phyloP scores from a whole-genome alignment of 345 rosid species.

The Gynandropsis gynandra region DNA sequence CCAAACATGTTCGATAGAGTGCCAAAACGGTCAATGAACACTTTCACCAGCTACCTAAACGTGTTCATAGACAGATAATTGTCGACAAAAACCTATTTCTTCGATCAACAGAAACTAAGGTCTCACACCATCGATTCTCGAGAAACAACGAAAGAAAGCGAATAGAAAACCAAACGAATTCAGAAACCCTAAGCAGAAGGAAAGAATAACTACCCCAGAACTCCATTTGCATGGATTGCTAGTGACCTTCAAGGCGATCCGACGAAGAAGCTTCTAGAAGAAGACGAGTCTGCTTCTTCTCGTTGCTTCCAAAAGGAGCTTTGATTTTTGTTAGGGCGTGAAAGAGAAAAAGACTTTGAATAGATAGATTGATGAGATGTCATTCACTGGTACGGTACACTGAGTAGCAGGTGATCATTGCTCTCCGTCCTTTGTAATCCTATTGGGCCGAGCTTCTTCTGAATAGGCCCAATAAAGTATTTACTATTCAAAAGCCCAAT shows the following conservation, averaged over 20 bases:
- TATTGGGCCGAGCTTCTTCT: too few relatives aligned
- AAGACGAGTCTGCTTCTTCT: slow-evolving; percentile 17
- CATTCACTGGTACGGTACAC: slow-evolving; percentile 25
- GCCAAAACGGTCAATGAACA: not conserved
- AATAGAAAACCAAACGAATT: not conserved
- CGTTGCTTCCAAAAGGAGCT: not conserved
- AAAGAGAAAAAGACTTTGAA: not conserved
- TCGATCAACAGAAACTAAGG: not conserved
- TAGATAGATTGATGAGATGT: not conserved
- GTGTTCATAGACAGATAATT: not conserved
- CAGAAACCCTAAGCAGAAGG: not conserved
- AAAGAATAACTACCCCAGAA: slow-evolving; percentile 42
- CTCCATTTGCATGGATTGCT: slow-evolving; percentile 32
- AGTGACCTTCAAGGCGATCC: slow-evolving; percentile 15
- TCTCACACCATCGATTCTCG: slow-evolving; percentile 3
- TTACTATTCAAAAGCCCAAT: too few relatives aligned
- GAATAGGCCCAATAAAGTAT: too few relatives aligned
- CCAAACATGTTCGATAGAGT: not conserved
- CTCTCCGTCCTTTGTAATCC: too few relatives aligned
- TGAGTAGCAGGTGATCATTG: not conserved
- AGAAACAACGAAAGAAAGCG: slow-evolving; percentile 4
- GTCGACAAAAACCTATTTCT: not conserved
- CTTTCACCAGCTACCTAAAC: not conserved
- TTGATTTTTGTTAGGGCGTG: slow-evolving; percentile 22
- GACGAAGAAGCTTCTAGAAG: slow-evolving; percentile 20